phyloP scores from a whole-genome alignment of 306 rosid species.

The Hylodesmum podocarpum region DNA sequence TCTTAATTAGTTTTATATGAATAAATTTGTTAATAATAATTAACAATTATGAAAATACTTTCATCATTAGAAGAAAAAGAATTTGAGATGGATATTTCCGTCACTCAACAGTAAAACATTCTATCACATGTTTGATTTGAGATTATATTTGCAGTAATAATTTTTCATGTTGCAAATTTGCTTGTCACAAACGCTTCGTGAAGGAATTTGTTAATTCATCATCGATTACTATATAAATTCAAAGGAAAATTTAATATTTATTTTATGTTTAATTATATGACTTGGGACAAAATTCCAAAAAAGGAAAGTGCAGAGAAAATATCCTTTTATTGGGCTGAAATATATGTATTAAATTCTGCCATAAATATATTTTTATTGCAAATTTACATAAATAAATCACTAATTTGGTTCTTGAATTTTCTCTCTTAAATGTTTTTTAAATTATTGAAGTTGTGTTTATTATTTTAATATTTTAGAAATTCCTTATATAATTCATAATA shows the following conservation, averaged over 20 bases:
- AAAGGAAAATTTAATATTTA: not conserved
- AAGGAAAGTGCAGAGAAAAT: too few species aligned
- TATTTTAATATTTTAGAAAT: too few species aligned
- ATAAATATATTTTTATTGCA: too few species aligned
- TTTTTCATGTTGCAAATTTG: not conserved
- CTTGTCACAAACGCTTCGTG: not conserved
- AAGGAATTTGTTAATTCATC: not conserved
- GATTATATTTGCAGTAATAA: not conserved
- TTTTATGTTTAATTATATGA: not conserved
- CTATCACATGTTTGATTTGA: not conserved
- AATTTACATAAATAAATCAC: too few species aligned
- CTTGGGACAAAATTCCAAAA: not conserved
- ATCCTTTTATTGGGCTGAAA: too few species aligned
- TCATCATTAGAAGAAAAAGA: not conserved
- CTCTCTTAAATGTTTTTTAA: too few species aligned
- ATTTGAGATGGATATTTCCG: not conserved
- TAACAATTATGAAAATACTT: not conserved
- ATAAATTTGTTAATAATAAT: not conserved
- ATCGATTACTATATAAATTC: not conserved
- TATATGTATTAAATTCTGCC: too few species aligned
- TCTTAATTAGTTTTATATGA: not conserved
- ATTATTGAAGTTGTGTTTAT: too few species aligned
- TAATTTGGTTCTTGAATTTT: too few species aligned
- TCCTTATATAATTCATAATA: too few species aligned
- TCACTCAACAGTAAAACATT: not conserved